Evolutionary conservation across 805 yeast species (phyloP), one percentile per base, ranked within the genome.

Genomic region (Myxozyma melibiosi): DNA sequence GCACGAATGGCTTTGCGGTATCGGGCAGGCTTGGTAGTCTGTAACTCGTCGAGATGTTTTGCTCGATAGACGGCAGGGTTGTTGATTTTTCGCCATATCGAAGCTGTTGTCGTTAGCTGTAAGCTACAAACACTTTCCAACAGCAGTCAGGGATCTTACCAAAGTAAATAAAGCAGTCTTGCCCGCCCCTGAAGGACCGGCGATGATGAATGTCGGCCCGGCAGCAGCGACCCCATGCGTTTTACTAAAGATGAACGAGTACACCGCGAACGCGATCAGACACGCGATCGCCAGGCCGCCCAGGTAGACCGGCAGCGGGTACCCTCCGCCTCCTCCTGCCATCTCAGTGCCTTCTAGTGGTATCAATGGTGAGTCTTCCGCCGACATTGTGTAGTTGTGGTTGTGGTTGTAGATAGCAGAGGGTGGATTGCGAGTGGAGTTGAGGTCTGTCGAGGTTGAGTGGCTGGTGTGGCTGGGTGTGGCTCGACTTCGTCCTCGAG

Each of bases 101-200:
- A 20, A 64, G 44, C 64, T 60, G 34, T 11, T 18, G 8, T 20
- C 28, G 24, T 9, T 14, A 34, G n/a, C n/a, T 18, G 25, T 38
- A 14, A 39, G 37, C 16, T 6, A 16, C 18, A 6, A 41, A 6
- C 16, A 18, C 6, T 8, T 27, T 7, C 33, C 35, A 27, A n/a
- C 47, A 6, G 6, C 40, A 44, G 20, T 38, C 33, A 13, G 31
- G 9, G 1, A 28, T 37, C 62, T 28, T 51, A 68, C 67, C 47
- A 65, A 44, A 24, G 72, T 70, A 65, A 72, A 85, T 31, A 86
- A 73, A 2, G 81, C 64, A 4, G 94, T 86, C 68, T 88, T 88
- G 3, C 94, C 94, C 35, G 83, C 72, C 35, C 77, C 77, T 14
- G 83, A 77, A 31, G 85, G 83, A 0, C 95, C 95, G 31, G 81